These are phyloP conservation scores for Patellaria atrata DNA, from an alignment of 495 filamentous ascomycete species.

Conservation along the genomic window DNA sequence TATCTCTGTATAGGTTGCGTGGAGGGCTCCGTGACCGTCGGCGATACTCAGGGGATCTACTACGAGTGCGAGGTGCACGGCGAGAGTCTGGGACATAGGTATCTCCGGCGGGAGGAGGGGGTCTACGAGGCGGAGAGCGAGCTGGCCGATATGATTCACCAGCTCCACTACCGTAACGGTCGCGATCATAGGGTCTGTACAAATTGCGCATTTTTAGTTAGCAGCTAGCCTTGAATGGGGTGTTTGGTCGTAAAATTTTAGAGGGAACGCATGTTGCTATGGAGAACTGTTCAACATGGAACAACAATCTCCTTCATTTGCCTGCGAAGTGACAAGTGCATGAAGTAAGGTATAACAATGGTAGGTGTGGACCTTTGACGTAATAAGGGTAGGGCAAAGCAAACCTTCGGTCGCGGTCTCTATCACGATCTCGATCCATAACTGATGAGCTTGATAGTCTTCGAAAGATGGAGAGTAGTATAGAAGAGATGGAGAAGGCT, in stretches of 20 bases:
- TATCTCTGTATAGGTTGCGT: constrained; percentile 15
- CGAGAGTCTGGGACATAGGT: constrained; percentile 26
- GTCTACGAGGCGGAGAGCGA: constrained; percentile 19
- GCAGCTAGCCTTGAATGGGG: not conserved
- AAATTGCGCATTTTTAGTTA: not conserved
- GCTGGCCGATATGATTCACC: constrained; percentile 28
- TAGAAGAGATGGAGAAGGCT: too few relatives aligned
- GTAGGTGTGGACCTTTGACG: constrained; percentile 19
- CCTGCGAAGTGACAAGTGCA: constrained; percentile 11
- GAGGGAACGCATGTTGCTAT: too few relatives aligned
- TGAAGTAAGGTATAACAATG: constrained; percentile 15
- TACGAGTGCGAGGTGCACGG: constrained; percentile 18
- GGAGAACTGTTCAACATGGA: too few relatives aligned
- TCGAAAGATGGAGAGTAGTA: too few relatives aligned
- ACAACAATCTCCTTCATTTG: too few relatives aligned
- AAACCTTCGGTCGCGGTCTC: constrained; percentile 20
- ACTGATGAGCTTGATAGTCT: not conserved
- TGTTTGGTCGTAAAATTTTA: too few relatives aligned
- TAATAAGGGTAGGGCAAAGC: constrained; percentile 5
- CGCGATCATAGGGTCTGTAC: constrained; percentile 9
- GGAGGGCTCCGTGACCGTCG: constrained; percentile 26
- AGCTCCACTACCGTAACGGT: constrained; percentile 4
- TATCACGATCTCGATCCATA: constrained; percentile 20
- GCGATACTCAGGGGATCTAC: constrained; percentile 25
- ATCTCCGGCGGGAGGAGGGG: constrained; percentile 18